Evolutionary conservation across 208 protist species (phyloP).

Genomic region (Leishmania tarentolae): DNA sequence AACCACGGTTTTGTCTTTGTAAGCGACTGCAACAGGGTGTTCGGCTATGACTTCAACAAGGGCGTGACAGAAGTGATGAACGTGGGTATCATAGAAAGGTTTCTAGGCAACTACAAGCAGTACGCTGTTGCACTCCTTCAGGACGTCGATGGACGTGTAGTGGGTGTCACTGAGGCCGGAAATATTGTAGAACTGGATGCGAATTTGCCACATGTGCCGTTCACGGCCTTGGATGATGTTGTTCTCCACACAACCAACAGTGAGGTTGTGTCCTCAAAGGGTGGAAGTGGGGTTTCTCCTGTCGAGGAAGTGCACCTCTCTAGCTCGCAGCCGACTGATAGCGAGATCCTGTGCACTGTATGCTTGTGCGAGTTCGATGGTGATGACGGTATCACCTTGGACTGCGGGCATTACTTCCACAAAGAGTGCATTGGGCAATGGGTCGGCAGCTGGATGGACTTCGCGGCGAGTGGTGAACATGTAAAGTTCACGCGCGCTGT

Average conservation of each 20-base stretch:
- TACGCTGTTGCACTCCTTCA: conserved; percentile 30
- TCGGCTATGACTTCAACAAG: conserved; percentile 70
- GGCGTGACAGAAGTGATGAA: conserved; percentile 39
- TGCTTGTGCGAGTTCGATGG: conserved; percentile 86
- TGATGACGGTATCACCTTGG: conserved; percentile 68
- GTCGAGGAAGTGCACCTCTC: conserved; percentile 13
- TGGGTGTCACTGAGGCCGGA: conserved; percentile 37
- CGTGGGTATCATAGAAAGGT: conserved; percentile 7
- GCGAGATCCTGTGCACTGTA: conserved; percentile 63
- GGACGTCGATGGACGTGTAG: conserved; percentile 1
- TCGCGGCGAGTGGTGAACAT: conserved; percentile 69
- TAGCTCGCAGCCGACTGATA: conserved; percentile 18
- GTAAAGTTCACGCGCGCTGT: conserved; percentile 85
- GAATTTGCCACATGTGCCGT: conserved; percentile 7
- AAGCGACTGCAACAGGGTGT: conserved; percentile 36
- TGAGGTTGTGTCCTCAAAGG: conserved; percentile 22
- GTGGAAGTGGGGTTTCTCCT: conserved; percentile 4
- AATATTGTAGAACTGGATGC: conserved; percentile 16
- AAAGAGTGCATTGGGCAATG: conserved; percentile 78
- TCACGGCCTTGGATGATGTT: conserved; percentile 22
- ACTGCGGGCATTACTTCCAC: conserved; percentile 88
- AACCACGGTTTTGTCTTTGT: conserved; percentile 79
- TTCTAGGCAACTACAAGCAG: conserved; percentile 55
- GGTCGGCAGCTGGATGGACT: conserved; percentile 67
- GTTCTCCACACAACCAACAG: conserved; percentile 14